Evolutionary conservation across 1,139 yeast genomes (phyloP).

Genomic region (Hyphopichia wangnamkhiaoensis): DNA sequence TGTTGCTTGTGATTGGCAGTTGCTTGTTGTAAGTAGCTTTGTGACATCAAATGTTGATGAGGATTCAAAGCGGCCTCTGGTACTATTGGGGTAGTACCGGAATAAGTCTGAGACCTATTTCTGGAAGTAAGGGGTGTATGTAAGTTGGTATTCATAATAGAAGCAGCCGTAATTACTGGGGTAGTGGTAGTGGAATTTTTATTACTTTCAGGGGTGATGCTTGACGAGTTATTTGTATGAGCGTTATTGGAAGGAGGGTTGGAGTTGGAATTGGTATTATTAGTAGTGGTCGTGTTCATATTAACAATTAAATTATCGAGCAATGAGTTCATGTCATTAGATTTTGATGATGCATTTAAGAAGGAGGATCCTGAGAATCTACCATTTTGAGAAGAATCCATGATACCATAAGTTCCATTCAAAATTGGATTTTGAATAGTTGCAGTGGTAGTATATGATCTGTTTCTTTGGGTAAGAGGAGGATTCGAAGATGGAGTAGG

Average conservation of each 20-base stretch:
- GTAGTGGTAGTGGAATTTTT: neutral
- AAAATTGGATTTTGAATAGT: constrained; percentile 25
- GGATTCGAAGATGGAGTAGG: constrained; percentile 10
- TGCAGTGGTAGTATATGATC: constrained; percentile 54
- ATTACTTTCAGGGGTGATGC: constrained; percentile 4
- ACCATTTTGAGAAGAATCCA: constrained; percentile 13
- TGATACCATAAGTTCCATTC: constrained; percentile 9
- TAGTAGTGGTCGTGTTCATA: constrained; percentile 12
- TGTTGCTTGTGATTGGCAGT: neutral
- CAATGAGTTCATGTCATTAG: constrained; percentile 31
- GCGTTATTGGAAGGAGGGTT: constrained; percentile 6
- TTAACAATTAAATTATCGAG: constrained; percentile 36
- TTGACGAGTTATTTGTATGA: constrained; percentile 5
- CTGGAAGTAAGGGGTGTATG: constrained; percentile 18
- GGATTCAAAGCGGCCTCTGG: constrained; percentile 16
- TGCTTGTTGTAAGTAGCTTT: constrained; percentile 13
- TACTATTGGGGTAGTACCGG: constrained; percentile 35
- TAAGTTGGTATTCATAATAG: neutral
- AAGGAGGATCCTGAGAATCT: constrained; percentile 18
- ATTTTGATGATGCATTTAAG: constrained; percentile 11
- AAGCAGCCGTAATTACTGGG: constrained; percentile 1
- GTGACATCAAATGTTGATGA: constrained; percentile 13
- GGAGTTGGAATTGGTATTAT: constrained; percentile 7
- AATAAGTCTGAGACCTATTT: constrained; percentile 45
- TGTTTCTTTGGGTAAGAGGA: constrained; percentile 28